A percentile compares a stretch with the other conserved stretches of the same genome.
Conservation (phyloP, 202 grass and related monocot genomes). For the Schoenoplectus tabernaemontani region DNA sequence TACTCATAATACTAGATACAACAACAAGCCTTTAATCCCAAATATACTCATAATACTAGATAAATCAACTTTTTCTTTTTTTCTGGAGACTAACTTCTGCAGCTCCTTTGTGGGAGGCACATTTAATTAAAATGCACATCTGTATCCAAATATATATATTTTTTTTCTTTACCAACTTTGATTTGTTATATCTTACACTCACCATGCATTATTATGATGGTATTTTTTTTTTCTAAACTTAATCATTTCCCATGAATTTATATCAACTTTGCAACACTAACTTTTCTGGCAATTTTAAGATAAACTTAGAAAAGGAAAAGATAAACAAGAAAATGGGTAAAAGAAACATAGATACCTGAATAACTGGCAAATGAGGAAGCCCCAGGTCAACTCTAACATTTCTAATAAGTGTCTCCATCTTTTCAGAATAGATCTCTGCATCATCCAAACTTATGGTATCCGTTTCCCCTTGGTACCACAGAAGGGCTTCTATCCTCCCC, state of each 20-base stretch:
- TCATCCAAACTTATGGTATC: conserved; percentile 54
- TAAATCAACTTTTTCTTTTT: no score
- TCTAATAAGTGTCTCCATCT: conserved; percentile 58
- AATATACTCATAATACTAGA: no score
- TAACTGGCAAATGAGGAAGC: conserved; percentile 50
- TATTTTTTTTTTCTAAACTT: background rate
- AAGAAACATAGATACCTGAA: conserved; percentile 42
- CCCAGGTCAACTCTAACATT: conserved; percentile 67
- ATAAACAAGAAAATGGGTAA: background rate
- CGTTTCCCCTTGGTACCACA: conserved; percentile 96
- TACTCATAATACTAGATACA: no score
- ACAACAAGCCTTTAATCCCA: no score
- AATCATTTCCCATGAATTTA: background rate
- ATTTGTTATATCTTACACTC: background rate
- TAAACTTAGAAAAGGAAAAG: background rate
- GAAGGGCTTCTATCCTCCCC: conserved; percentile 44
- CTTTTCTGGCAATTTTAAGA: background rate
- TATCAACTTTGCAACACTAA: background rate
- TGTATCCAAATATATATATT: background rate
- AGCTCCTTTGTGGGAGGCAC: background rate
- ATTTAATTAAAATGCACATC: background rate
- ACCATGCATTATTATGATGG: background rate
- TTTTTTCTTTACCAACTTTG: background rate
- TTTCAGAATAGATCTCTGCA: conserved; percentile 43
- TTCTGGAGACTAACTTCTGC: no score